phyloP scores from a whole-genome alignment of 371 early-diverging fungal species.

The Saksenaea oblongispora region DNA sequence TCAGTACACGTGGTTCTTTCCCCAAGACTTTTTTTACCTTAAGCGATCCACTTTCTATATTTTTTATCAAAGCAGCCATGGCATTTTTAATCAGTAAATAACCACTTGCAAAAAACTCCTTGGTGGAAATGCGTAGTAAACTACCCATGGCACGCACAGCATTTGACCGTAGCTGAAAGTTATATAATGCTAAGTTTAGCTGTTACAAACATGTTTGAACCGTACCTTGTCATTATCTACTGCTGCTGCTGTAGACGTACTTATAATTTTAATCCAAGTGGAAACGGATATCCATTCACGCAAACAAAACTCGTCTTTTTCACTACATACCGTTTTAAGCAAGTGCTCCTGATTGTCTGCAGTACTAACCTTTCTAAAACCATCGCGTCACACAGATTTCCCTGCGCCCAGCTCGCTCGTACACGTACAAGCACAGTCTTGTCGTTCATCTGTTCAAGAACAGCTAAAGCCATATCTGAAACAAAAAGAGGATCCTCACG shows the following conservation, averaged over 20 bases:
- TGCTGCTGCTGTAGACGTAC: slow-evolving; percentile 54
- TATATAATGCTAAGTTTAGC: neutral
- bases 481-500: slow-evolving; percentile 61
- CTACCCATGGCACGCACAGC: slow-evolving; percentile 77
- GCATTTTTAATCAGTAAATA: slow-evolving; percentile 55
- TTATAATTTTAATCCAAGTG: slow-evolving; percentile 50
- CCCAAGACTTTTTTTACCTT: slow-evolving; percentile 49
- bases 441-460: slow-evolving; percentile 52
- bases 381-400: slow-evolving; percentile 71
- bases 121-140: slow-evolving; percentile 59
- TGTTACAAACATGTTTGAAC: neutral
- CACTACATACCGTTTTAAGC: slow-evolving; percentile 14
- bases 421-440: slow-evolving; percentile 60
- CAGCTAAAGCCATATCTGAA: slow-evolving; percentile 50
- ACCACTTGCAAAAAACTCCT: slow-evolving; percentile 48
- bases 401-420: slow-evolving; percentile 78
- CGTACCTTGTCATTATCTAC: slow-evolving; percentile 75
- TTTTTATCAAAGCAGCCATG: slow-evolving; percentile 59
- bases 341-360: neutral
- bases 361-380: slow-evolving; percentile 49
- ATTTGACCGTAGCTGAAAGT: slow-evolving; percentile 61
- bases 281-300: slow-evolving; percentile 37
- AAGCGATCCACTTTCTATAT: slow-evolving; percentile 70
- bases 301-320: slow-evolving; percentile 29
- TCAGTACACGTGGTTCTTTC: neutral